Evolutionary conservation across 2,329 filamentous ascomycete genomes (phyloP).

Genomic region (Phyllosticta ampelicida): DNA sequence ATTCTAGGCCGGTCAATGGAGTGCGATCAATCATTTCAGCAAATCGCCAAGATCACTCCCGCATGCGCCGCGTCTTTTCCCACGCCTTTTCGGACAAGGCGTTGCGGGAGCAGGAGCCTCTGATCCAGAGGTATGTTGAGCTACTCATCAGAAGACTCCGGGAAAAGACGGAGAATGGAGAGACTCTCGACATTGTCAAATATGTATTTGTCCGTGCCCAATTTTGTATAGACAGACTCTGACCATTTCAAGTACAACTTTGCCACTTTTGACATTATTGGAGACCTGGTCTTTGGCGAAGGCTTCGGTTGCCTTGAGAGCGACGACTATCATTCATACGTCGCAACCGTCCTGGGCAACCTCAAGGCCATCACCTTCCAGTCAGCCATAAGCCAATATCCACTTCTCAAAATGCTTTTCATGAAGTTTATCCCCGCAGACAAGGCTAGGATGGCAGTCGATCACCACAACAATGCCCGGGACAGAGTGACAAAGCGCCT

Average conservation of each 20-base stretch:
- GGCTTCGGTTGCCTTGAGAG: conserved; percentile 16
- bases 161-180: conserved; percentile 22
- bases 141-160: conserved; percentile 29
- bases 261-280: conserved; percentile 18
- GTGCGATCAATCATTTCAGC: conserved; percentile 28
- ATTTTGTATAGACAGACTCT: neutral
- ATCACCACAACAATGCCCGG: conserved; percentile 18
- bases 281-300: conserved; percentile 18
- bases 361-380: neutral
- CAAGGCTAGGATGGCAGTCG: neutral
- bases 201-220: conserved; percentile 9
- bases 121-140: conserved; percentile 31
- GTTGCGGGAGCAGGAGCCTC: conserved; percentile 29
- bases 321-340: conserved; percentile 6
- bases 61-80: conserved; percentile 29
- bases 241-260: conserved; percentile 14
- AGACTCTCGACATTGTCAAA: conserved; percentile 24
- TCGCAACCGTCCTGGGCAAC: conserved; percentile 6
- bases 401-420: conserved; percentile 23
- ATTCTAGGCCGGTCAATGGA: conserved; percentile 20
- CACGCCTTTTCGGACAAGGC: conserved; percentile 33
- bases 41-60: conserved; percentile 28
- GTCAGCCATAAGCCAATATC: conserved; percentile 23
- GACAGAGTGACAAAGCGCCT: neutral
- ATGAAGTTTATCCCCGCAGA: conserved; percentile 23